Evolutionary conservation across 2,329 filamentous ascomycete species (phyloP).

Genomic region (Colletotrichum sp.): DNA sequence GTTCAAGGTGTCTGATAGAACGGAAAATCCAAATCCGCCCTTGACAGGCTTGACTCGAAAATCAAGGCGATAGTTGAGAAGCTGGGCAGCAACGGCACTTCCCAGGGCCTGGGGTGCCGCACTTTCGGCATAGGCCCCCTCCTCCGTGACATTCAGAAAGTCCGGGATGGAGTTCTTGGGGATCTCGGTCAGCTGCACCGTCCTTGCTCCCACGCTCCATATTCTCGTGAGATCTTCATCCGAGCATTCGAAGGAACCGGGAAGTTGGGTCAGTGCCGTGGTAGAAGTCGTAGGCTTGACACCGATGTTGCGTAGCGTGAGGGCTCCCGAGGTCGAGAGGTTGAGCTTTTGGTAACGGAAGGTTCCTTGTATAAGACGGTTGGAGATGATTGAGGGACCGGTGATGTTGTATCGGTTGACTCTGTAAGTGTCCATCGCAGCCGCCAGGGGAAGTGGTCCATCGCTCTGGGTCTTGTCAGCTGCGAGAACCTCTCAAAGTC

Average conservation of each 20-base stretch:
- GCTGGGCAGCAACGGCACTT: slow-evolving; percentile 15
- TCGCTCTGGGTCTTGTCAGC: slow-evolving; percentile 20
- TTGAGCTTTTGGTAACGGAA: slow-evolving; percentile 41
- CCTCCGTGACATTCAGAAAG: slow-evolving; percentile 29
- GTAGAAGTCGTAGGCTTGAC: slow-evolving; percentile 26
- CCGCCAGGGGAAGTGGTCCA: slow-evolving; percentile 36
- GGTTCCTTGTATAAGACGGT: slow-evolving; percentile 38
- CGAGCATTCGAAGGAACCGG: slow-evolving; percentile 32
- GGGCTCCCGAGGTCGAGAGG: slow-evolving; percentile 31
- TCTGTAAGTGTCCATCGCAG: slow-evolving; percentile 40
- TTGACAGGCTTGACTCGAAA: slow-evolving; percentile 31
- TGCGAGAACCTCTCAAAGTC: not conserved
- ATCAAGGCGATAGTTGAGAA: slow-evolving; percentile 25
- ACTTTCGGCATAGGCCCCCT: slow-evolving; percentile 32
- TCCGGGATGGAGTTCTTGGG: slow-evolving; percentile 27
- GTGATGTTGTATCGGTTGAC: slow-evolving; percentile 38
- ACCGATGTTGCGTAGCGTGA: slow-evolving; percentile 31
- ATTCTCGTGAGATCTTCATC: slow-evolving; percentile 30
- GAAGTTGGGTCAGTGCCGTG: slow-evolving; percentile 27
- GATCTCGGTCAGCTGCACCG: slow-evolving; percentile 34
- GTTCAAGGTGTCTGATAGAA: slow-evolving; percentile 33
- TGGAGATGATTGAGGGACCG: slow-evolving; percentile 24
- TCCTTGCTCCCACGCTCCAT: slow-evolving; percentile 34
- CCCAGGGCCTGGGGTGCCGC: slow-evolving; percentile 27
- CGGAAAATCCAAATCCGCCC: slow-evolving; percentile 32